A percentile compares a stretch with the other conserved stretches of the same genome.
These are phyloP conservation scores for Tremellales sp. DNA, from an alignment of 1,284 basidiomycete species.

Conservation along the genomic window DNA sequence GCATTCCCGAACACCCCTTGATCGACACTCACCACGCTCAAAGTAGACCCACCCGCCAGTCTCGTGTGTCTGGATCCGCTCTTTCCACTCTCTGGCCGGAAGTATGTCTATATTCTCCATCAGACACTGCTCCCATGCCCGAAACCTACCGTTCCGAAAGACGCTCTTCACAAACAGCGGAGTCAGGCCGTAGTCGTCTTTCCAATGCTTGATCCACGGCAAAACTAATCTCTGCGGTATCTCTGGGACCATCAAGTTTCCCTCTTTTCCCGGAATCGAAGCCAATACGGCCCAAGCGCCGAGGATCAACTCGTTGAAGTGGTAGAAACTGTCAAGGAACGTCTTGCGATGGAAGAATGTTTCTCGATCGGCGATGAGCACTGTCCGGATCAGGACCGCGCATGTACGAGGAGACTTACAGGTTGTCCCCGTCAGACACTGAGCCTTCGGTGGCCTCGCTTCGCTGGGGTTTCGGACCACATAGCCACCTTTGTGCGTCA, in stretches of 20 bases:
- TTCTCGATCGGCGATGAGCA: constrained; percentile 11
- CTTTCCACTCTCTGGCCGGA: constrained; percentile 5
- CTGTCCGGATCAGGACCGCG: not conserved
- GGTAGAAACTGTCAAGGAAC: too few relatives aligned
- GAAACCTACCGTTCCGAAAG: constrained; percentile 13
- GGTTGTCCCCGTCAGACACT: constrained; percentile 9
- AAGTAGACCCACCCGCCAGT: constrained; percentile 15
- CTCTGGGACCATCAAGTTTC: constrained; percentile 4
- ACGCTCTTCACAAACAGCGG: constrained; percentile 17
- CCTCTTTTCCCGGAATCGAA: constrained; percentile 1
- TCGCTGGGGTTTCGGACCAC: constrained; percentile 6
- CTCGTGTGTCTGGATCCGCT: constrained; percentile 11
- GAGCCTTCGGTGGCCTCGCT: too few relatives aligned
- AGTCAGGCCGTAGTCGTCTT: constrained; percentile 21
- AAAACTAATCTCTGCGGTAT: constrained; percentile 17
- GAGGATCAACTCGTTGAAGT: constrained; percentile 21
- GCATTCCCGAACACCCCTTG: too few relatives aligned
- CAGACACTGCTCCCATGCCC: not conserved
- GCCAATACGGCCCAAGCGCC: constrained; percentile 16
- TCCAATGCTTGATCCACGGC: constrained; percentile 22
- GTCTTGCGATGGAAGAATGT: too few relatives aligned
- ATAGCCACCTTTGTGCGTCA: constrained; percentile 5
- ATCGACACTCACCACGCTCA: constrained; percentile 14
- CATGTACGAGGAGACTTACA: constrained; percentile 2
- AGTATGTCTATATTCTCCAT: not conserved